Base-by-base conservation (phyloP, 345 rosid genomes). In the Arabis hirsuta region DNA sequence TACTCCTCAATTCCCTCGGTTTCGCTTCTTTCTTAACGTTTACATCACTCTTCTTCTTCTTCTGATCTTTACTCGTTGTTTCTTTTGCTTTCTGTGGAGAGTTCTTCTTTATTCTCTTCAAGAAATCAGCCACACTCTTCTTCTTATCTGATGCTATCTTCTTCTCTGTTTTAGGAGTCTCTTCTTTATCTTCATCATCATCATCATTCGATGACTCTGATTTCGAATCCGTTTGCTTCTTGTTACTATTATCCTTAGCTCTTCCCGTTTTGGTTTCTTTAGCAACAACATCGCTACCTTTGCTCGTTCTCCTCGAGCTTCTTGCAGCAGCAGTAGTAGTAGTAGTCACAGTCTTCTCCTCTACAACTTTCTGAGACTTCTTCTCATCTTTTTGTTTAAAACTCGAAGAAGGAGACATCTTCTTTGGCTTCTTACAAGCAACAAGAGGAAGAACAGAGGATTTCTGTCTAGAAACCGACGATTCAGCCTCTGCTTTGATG, bases 111-210 rank as follows among this genome's bases (percentile, higher is more conserved):
- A 90, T 86, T 58, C 90, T 86, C 72, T 84, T 82, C 76, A 88
- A 78, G 85, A 88, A 90, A 74, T 86, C 88, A 5, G 80, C 94
- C 2, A 81, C 90, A 27, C 89, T 83, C 78, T 81, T 76, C 82
- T 83, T 88, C 81, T 88, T 90, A 22, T 81, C 82, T 43, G 73
- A 60, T 6, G 82, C 43, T 27, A 20, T 12, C 80, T 76, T 77
- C 73, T 72, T 83, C 51, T 76, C 82, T 7, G 83, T 16, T 70
- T 67, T 80, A 32, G 51, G 36, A 52, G 27, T 46, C 73, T 80
- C 84, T 62, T 72, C 69, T 6, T 78, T 76, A 1, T 51, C 36
- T 5, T 43, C 62, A 9, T 67, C 59, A n/a, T 54, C 66, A 44
- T 53, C 62, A 12, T 67, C 71, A 8, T 46, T 41, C 6, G 55